phyloP scores from a whole-genome alignment of 2,329 filamentous ascomycete species.

The Ascochyta fabae region DNA sequence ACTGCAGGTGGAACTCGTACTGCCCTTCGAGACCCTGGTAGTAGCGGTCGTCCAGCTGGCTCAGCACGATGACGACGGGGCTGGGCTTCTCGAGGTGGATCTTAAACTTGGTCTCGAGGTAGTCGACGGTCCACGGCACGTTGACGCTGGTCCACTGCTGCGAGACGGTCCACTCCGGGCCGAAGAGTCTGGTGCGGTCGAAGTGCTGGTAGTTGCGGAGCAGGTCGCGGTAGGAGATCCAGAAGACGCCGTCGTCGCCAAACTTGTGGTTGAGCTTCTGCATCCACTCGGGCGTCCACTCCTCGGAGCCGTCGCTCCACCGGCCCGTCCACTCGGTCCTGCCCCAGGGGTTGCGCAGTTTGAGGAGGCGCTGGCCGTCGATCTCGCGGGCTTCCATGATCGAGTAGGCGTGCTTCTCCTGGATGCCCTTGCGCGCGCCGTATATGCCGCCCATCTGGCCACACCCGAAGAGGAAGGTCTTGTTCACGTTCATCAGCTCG shows the following conservation, averaged over 20 bases:
- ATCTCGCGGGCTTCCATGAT: slow-evolving; percentile 67
- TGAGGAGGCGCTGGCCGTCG: slow-evolving; percentile 60
- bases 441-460: slow-evolving; percentile 69
- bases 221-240: slow-evolving; percentile 66
- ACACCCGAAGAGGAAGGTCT: slow-evolving; percentile 80
- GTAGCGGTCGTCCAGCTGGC: slow-evolving; percentile 67
- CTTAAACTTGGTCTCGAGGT: slow-evolving; percentile 66
- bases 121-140: slow-evolving; percentile 67
- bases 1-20: slow-evolving; percentile 64
- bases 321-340: slow-evolving; percentile 80
- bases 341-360: slow-evolving; percentile 77
- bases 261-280: slow-evolving; percentile 74
- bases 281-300: slow-evolving; percentile 84
- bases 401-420: slow-evolving; percentile 62
- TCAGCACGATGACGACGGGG: slow-evolving; percentile 64
- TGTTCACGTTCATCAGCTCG: slow-evolving; percentile 79
- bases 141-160: slow-evolving; percentile 67
- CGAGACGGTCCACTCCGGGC: slow-evolving; percentile 65
- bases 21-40: slow-evolving; percentile 64
- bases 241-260: slow-evolving; percentile 74
- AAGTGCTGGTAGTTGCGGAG: slow-evolving; percentile 65
- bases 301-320: slow-evolving; percentile 82
- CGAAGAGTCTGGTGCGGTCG: slow-evolving; percentile 66
- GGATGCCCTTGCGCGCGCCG: slow-evolving; percentile 58
- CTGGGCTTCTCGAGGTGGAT: slow-evolving; percentile 60